These are phyloP conservation scores for Candida tetrigidarum DNA, from an alignment of 1,139 yeast genomes.

Conservation along the genomic window DNA sequence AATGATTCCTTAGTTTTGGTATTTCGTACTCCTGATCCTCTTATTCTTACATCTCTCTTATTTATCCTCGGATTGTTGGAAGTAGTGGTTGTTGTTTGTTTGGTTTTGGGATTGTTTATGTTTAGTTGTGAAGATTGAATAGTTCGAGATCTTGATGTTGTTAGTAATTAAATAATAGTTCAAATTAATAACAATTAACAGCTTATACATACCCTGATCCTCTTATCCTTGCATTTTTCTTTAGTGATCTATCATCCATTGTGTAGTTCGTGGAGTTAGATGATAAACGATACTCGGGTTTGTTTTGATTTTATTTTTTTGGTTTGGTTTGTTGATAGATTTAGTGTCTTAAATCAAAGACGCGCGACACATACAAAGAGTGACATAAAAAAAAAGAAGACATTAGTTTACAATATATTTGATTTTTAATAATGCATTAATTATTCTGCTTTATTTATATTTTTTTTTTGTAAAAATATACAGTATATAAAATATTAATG, in stretches of 20 bases:
- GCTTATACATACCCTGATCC: constrained; percentile 45
- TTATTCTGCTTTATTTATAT: too few species aligned
- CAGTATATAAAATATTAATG: constrained; percentile 1
- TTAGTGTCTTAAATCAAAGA: not conserved
- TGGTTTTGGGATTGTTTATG: not conserved
- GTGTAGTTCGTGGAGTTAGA: not conserved
- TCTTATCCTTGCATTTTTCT: constrained; percentile 35
- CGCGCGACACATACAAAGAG: not conserved
- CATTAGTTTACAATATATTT: not conserved
- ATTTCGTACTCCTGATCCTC: constrained; percentile 43
- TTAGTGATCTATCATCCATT: constrained; percentile 23
- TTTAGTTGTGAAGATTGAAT: constrained; percentile 10
- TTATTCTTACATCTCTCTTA: constrained; percentile 30
- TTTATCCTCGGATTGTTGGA: too few species aligned
- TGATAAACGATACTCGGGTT: not conserved
- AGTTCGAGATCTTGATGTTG: constrained; percentile 15
- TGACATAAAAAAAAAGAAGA: too few species aligned
- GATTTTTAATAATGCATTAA: constrained; percentile 4
- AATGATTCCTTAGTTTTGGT: not conserved
- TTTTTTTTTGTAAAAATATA: constrained; percentile 1
- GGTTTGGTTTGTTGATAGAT: not conserved
- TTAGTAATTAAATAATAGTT: too few species aligned
- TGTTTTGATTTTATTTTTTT: constrained; percentile 2
- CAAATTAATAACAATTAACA: not conserved
- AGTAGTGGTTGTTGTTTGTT: constrained; percentile 12